Conservation (phyloP, 2,329 filamentous ascomycete species). For the Aspergillus pseudotamarii region DNA sequence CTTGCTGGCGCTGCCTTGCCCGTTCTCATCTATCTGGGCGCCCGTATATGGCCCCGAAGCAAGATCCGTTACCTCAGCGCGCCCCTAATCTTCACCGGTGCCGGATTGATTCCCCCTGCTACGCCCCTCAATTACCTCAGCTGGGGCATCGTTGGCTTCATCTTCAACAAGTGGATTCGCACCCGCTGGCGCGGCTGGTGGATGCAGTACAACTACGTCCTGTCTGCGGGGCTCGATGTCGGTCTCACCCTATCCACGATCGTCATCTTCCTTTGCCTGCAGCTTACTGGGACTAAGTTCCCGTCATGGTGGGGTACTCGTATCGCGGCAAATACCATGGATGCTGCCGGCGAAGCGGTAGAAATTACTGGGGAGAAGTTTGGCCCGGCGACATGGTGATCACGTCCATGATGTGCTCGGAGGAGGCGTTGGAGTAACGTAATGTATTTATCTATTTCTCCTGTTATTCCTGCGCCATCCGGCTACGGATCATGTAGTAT, state of each 20-base stretch:
- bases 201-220: conserved; percentile 77
- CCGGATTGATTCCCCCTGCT: conserved; percentile 67
- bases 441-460: background rate
- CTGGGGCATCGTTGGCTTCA: conserved; percentile 68
- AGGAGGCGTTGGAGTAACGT: background rate
- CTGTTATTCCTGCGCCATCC: background rate
- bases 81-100: conserved; percentile 69
- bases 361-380: conserved; percentile 62
- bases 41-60: conserved; percentile 63
- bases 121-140: conserved; percentile 71
- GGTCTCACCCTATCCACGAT: conserved; percentile 68
- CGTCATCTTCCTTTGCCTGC: conserved; percentile 70
- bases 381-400: conserved; percentile 52
- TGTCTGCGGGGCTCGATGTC: conserved; percentile 70
- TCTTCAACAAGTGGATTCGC: conserved; percentile 71
- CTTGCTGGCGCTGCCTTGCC: conserved; percentile 66
- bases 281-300: conserved; percentile 58
- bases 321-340: conserved; percentile 63
- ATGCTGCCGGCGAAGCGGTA: conserved; percentile 62
- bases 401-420: background rate
- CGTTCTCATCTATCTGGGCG: conserved; percentile 63
- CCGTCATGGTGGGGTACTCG: conserved; percentile 71
- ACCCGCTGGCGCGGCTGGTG: conserved; percentile 71
- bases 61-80: conserved; percentile 67
- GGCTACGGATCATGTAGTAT: background rate